Base-by-base conservation (phyloP, 139 green algal species). In the Closterium sp. region DNA sequence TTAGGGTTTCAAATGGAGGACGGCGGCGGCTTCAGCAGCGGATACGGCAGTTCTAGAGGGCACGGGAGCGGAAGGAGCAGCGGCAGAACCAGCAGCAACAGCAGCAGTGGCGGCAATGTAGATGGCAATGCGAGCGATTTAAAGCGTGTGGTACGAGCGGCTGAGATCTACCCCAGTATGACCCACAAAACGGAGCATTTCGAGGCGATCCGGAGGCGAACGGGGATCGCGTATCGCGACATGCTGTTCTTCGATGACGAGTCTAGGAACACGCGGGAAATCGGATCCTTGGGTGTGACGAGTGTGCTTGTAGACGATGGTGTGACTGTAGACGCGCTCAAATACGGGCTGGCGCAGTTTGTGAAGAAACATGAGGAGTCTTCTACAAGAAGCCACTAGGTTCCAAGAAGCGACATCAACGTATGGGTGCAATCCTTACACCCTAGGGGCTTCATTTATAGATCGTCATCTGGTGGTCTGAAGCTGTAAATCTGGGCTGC, bases 161-260 rank as follows among this genome's bases (percentile, higher is more conserved):
- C 62, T 27, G 84, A 94, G 85, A 94, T 94, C 27, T 94, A 94
- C 27, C 92, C 91, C 24, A 94, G 89, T 62, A 30, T 3, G 32
- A 94, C 91, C 13, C 84, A 94, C 70, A 94, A 94, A 85, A 94
- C 92, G 38, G 92, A 94, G 31, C 92, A 94, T 62, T 94, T 94
- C 42, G 24, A 79, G 87, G 62, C n/a, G 11, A 94, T 94, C 27
- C 84, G 90, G 22, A 42, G 86, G 32, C 30, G 88, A 24, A 95
- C 91, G 1, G 92, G 91, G 9, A 86, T 94, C 31, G 91, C 91
- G 19, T 94, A 94, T 34, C 21, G 22, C 22, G 90, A 32, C 31
- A 94, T 94, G 92, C 28, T 94, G 19, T 94, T 94, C 92, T 94
- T 94, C 86, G 92, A 94, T 31, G 92, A 94, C 32, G 92, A 94